Evolutionary conservation across 805 yeast species (phyloP).

Genomic region (Cyberlindnera mrakii): DNA sequence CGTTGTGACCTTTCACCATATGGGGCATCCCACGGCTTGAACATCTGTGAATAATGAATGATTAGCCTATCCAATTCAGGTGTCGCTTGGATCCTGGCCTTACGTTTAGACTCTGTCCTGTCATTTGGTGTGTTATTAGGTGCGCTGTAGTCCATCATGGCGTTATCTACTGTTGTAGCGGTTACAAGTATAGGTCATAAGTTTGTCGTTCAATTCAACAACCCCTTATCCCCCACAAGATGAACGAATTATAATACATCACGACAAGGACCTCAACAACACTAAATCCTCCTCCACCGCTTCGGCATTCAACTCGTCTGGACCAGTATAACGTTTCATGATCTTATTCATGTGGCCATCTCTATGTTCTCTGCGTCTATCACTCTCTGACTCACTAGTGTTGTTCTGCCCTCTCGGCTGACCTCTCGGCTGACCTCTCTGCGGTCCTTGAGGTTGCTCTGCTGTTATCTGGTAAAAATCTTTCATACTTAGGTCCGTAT

Average conservation of each 20-base stretch:
- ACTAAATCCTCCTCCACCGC: slow-evolving; percentile 26
- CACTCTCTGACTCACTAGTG: slow-evolving; percentile 4
- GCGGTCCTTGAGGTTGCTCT: slow-evolving; percentile 2
- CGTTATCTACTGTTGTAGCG: too few relatives aligned
- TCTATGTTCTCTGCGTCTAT: slow-evolving; percentile 4
- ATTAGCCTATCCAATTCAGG: slow-evolving; percentile 1
- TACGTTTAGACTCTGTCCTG: not conserved
- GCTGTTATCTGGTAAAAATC: slow-evolving; percentile 24
- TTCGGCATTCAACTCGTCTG: slow-evolving; percentile 20
- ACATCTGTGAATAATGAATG: not conserved
- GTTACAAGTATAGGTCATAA: too few relatives aligned
- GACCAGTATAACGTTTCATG: slow-evolving; percentile 24
- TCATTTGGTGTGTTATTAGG: not conserved
- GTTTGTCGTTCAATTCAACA: too few relatives aligned
- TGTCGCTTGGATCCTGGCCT: not conserved
- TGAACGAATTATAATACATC: too few relatives aligned
- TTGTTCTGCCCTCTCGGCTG: not conserved
- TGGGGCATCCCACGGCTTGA: not conserved
- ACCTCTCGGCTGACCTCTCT: not conserved
- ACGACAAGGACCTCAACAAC: slow-evolving; percentile 4
- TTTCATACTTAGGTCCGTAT: slow-evolving; percentile 16
- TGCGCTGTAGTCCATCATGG: not conserved
- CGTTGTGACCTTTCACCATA: not conserved
- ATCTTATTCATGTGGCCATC: slow-evolving; percentile 18
- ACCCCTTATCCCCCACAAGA: too few relatives aligned